phyloP scores from a whole-genome alignment of 1,284 basidiomycete genomes.

The Earliella scabrosa region DNA sequence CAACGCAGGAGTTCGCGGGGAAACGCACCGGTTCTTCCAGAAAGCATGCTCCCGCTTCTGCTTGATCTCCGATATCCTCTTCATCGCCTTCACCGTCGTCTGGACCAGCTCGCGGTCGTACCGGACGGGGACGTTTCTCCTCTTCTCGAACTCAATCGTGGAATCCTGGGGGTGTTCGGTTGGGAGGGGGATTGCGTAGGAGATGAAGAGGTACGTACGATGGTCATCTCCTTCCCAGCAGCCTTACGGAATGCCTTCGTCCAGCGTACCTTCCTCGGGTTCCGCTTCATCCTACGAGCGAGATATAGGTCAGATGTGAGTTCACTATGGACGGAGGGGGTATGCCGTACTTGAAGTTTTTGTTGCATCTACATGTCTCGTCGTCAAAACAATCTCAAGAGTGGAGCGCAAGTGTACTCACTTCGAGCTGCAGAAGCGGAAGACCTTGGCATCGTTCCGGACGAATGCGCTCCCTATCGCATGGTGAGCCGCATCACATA shows the following conservation, averaged over 20 bases:
- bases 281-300: conserved; percentile 91
- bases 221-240: conserved; percentile 99
- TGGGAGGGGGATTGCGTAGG: background rate
- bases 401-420: conserved; percentile 43
- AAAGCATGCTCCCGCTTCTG: conserved; percentile 93
- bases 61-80: conserved; percentile 93
- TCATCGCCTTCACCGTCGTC: conserved; percentile 98
- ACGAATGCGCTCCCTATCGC: conserved; percentile 86
- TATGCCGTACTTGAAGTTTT: conserved; percentile 88
- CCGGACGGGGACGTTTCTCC: conserved; percentile 96
- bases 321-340: too few species aligned
- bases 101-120: conserved; percentile 96
- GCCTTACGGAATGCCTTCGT: conserved; percentile 99
- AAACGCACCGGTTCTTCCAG: conserved; percentile 86
- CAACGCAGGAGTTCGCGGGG: conserved; percentile 6
- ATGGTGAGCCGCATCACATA: background rate
- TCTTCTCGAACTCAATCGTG: conserved; percentile 99
- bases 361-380: conserved; percentile 82
- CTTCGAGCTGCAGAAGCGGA: conserved; percentile 97
- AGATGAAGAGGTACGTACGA: conserved; percentile 58
- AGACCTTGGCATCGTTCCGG: conserved; percentile 95
- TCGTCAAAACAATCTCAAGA: conserved; percentile 14
- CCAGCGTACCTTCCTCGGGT: conserved; percentile 99
- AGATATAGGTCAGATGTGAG: background rate
- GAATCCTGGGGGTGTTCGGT: conserved; percentile 70